A percentile compares a stretch with the other conserved stretches of the same genome.
These are phyloP conservation scores for Coemansia sp. DNA, from an alignment of 192 early-diverging fungal genomes.

Conservation along the genomic window DNA sequence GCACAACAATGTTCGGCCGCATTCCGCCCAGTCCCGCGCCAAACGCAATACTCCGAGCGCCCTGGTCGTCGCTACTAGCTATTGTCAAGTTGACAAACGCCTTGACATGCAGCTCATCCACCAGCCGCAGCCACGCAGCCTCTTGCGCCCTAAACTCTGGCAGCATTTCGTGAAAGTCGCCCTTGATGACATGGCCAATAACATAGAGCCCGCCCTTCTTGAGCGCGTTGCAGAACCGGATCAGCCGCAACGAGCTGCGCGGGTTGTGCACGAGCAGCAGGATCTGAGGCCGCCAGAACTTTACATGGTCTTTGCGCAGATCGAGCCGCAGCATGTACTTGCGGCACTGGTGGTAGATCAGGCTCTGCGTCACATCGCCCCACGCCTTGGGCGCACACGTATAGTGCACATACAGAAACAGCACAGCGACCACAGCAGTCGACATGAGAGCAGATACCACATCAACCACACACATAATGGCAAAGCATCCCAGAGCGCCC, in stretches of 20 bases:
- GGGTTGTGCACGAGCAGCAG: conserved; percentile 65
- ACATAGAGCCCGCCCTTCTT: conserved; percentile 73
- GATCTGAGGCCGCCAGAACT: conserved; percentile 74
- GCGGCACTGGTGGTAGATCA: conserved; percentile 74
- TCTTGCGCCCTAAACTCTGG: conserved; percentile 56
- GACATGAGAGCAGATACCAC: conserved; percentile 51
- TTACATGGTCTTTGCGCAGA: conserved; percentile 64
- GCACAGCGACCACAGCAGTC: conserved; percentile 52
- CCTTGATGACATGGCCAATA: conserved; percentile 63
- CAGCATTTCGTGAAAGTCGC: conserved; percentile 55
- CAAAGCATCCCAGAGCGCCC: conserved; percentile 56
- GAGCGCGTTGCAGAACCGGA: conserved; percentile 67
- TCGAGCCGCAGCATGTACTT: conserved; percentile 68
- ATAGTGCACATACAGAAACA: conserved; percentile 68
- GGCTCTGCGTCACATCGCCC: conserved; percentile 68
- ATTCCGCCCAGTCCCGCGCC: conserved; percentile 67
- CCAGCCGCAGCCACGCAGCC: conserved; percentile 60
- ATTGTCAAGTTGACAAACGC: conserved; percentile 65
- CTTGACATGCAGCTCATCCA: conserved; percentile 61
- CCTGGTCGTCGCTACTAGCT: conserved; percentile 50
- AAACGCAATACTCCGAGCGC: conserved; percentile 60
- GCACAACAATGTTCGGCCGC: conserved; percentile 66
- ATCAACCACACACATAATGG: conserved; percentile 61
- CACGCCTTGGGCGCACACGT: conserved; percentile 66
- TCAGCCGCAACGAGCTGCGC: conserved; percentile 55